Evolutionary conservation across 2,329 filamentous ascomycete genomes (phyloP), one percentile per base, ranked within the genome.

Genomic region (Didymella pinodella): DNA sequence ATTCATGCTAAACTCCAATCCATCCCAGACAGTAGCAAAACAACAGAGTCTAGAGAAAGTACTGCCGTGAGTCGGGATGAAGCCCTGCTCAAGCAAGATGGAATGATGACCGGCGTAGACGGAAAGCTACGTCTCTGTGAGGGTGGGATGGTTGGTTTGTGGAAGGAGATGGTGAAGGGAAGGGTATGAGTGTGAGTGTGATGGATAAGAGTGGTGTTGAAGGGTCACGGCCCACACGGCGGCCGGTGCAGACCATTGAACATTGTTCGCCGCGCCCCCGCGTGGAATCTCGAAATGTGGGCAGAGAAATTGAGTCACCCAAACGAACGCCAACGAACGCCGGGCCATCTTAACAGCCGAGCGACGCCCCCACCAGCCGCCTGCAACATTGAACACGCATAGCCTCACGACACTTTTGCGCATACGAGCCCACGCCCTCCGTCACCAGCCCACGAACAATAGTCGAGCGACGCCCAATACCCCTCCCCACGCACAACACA

Each of bases 391-490:
- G 22, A 22, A 22, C 50, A 44, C 41, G 41, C 41, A 43, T 43
- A 49, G 56, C 56, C 51, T 59, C 50, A 54, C 48, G 44, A 48
- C 48, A 25, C 47, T 44, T 41, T 25, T 41, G 38, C 41, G 41
- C 20, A 60, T 34, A 54, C 50, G 50, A 49, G 25, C 40, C 28
- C 6, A 22, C 34, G 51, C 50, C 58, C 12, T 16, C 12, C 58
- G 57, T 61, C 53, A 38, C 56, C 56, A 28, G 20, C 49, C 59
- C 38, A 49, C 40, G 26, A 50, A 20, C 50, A 43, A 57, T 22
- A 59, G 62, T 62, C 60, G 64, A 54, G 43, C 51, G 49, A 61
- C 60, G 48, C 49, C 48, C 60, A 48, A 53, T 5, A 46, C 50
- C 43, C 50, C 41, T 36, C 38, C 46, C 31, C 50, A 55, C 59